Percentiles rank a stretch among this genome's conserved stretches.
Evolutionary conservation across 768 basidiomycete genomes (phyloP).

Genomic region (Collybia nuda): DNA sequence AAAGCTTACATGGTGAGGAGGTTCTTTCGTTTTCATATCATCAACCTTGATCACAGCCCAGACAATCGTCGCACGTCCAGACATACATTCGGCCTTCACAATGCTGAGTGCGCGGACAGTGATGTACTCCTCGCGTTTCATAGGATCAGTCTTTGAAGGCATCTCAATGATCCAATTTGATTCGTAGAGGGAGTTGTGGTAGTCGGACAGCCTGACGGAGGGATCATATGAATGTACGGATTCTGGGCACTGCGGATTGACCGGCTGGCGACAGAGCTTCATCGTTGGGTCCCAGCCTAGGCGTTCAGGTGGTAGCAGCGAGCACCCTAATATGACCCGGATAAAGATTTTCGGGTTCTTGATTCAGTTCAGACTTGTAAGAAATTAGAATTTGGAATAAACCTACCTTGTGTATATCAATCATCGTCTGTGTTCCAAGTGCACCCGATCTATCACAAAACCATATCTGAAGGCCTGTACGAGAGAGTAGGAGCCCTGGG

Average conservation of each 20-base stretch:
- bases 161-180: constrained; percentile 1
- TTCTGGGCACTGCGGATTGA: background rate
- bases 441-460: constrained; percentile 3
- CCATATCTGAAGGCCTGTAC: background rate
- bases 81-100: background rate
- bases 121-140: background rate
- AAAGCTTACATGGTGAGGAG: background rate
- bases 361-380: too few relatives aligned
- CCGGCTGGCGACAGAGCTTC: too few relatives aligned
- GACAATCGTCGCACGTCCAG: too few relatives aligned
- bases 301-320: too few relatives aligned
- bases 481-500: background rate
- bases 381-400: too few relatives aligned
- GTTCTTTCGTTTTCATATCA: background rate
- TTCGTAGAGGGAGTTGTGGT: background rate
- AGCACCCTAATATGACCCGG: background rate
- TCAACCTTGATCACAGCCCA: too few relatives aligned
- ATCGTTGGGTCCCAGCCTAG: too few relatives aligned
- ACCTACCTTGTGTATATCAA: constrained; percentile 2
- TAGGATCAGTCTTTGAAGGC: background rate
- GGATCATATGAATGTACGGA: background rate
- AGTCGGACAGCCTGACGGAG: background rate
- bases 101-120: background rate
- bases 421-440: constrained; percentile 1
- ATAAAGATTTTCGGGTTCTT: background rate